Conservation (phyloP, 441 rosid species). For the Codiaeum variegatum region DNA sequence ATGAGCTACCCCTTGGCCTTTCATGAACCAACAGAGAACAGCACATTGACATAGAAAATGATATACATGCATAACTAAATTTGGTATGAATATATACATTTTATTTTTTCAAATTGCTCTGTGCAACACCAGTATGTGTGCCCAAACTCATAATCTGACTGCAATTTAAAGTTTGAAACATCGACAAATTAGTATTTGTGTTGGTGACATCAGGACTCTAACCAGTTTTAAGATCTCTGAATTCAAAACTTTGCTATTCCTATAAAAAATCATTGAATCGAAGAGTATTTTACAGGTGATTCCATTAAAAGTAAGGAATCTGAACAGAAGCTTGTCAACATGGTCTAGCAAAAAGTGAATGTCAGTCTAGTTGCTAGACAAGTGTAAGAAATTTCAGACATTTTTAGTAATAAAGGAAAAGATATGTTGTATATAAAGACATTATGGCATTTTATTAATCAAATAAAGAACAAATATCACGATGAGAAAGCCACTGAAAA, state of each 20-base stretch:
- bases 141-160: background rate
- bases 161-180: background rate
- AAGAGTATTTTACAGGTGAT: background rate
- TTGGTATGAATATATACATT: too few species aligned
- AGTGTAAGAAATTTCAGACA: background rate
- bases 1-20: too few species aligned
- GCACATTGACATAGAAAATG: background rate
- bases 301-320: background rate
- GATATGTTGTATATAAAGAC: background rate
- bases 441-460: background rate
- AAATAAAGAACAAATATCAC: background rate
- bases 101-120: background rate
- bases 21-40: background rate
- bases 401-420: background rate
- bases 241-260: background rate
- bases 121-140: background rate
- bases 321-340: background rate
- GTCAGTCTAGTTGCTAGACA: background rate
- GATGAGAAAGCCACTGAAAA: background rate
- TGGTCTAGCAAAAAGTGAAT: background rate
- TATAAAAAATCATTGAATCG: background rate
- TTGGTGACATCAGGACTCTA: background rate
- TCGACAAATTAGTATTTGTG: too few species aligned
- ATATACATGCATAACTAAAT: too few species aligned
- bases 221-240: background rate